Evolutionary conservation across 2,329 filamentous ascomycete species (phyloP).

Genomic region (Fusarium subtropicale): DNA sequence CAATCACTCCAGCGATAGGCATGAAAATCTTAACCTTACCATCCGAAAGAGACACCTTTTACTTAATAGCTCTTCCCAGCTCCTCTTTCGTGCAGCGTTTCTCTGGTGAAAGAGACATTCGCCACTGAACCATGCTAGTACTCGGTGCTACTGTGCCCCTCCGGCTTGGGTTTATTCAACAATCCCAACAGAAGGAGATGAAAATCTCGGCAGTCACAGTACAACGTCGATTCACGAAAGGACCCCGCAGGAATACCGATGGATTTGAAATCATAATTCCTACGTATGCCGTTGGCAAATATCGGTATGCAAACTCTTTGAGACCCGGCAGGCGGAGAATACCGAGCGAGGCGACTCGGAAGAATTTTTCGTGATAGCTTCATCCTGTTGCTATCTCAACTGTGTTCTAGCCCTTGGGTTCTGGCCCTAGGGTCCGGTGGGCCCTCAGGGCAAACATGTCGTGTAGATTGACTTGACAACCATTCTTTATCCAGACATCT

Average conservation of each 20-base stretch:
- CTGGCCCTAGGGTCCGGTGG: slow-evolving; percentile 12
- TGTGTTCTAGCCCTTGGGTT: slow-evolving; percentile 8
- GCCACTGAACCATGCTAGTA: slow-evolving; percentile 13
- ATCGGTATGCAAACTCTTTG: not conserved
- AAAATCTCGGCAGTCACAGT: slow-evolving; percentile 18
- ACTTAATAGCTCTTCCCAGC: slow-evolving; percentile 13
- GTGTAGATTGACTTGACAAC: not conserved
- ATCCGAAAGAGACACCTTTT: slow-evolving; percentile 19
- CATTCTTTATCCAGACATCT: not conserved
- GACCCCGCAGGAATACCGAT: slow-evolving; percentile 11
- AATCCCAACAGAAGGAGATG: slow-evolving; percentile 2
- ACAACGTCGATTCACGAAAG: not conserved
- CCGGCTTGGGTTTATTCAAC: slow-evolving; percentile 9
- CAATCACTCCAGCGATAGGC: slow-evolving; percentile 35
- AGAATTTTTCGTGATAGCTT: slow-evolving; percentile 27
- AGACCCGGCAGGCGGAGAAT: not conserved
- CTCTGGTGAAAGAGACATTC: slow-evolving; percentile 26
- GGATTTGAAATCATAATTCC: not conserved
- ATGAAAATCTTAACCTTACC: slow-evolving; percentile 29
- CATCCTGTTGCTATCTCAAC: slow-evolving; percentile 23
- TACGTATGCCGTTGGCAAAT: slow-evolving; percentile 1
- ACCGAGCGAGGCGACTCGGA: slow-evolving; percentile 3
- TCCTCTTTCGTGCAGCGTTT: slow-evolving; percentile 31
- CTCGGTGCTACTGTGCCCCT: slow-evolving; percentile 31
- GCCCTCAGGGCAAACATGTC: not conserved